A percentile compares a stretch with the other conserved stretches of the same genome.
These are phyloP conservation scores for Aspergillus nidulans DNA, from an alignment of 495 filamentous ascomycete genomes.

Conservation along the genomic window DNA sequence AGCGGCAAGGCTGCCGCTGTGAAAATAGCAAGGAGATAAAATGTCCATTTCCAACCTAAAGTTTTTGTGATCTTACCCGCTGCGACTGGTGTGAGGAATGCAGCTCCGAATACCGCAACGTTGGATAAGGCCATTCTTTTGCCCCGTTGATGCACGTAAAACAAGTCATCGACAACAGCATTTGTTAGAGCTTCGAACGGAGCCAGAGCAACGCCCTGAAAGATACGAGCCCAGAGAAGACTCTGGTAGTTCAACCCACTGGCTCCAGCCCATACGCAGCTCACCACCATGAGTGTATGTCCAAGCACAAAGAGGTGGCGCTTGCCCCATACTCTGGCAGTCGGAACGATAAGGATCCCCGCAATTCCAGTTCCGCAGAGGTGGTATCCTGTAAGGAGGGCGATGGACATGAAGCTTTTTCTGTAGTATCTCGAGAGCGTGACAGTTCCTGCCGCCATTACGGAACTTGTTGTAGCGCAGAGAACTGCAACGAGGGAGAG, in stretches of 20 bases:
- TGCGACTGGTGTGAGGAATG: slow-evolving; percentile 85
- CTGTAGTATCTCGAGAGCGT: slow-evolving; percentile 59
- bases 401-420: slow-evolving; percentile 62
- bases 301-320: slow-evolving; percentile 83
- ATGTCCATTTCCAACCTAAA: slow-evolving; percentile 74
- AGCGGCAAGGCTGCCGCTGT: slow-evolving; percentile 59
- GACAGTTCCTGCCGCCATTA: slow-evolving; percentile 83
- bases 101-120: slow-evolving; percentile 82
- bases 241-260: slow-evolving; percentile 60
- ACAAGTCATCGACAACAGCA: slow-evolving; percentile 71
- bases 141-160: slow-evolving; percentile 76
- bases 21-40: slow-evolving; percentile 68
- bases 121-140: slow-evolving; percentile 89
- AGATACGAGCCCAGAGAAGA: slow-evolving; percentile 68
- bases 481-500: slow-evolving; percentile 78
- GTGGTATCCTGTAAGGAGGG: slow-evolving; percentile 82
- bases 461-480: slow-evolving; percentile 71
- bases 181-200: slow-evolving; percentile 77
- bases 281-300: slow-evolving; percentile 64
- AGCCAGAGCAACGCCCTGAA: slow-evolving; percentile 71
- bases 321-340: slow-evolving; percentile 88
- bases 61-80: slow-evolving; percentile 78
- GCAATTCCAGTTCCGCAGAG: slow-evolving; percentile 77
- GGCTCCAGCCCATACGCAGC: slow-evolving; percentile 75
- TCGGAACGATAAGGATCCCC: slow-evolving; percentile 78